Evolutionary conservation across 495 filamentous ascomycete species (phyloP).

Genomic region (Endocarpon pusillum): DNA sequence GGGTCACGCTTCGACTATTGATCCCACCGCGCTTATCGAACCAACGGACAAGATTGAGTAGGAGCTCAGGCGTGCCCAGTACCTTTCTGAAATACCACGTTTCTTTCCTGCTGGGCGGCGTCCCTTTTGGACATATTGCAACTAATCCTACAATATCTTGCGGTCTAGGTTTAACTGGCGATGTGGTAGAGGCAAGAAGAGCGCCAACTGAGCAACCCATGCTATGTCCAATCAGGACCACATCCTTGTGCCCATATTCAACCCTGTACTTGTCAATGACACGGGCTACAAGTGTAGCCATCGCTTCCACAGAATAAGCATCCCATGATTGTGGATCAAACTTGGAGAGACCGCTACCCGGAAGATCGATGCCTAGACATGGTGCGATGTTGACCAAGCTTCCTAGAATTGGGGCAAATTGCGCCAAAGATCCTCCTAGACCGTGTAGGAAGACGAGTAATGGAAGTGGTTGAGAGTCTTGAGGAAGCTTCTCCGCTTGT

Average conservation of each 20-base stretch:
- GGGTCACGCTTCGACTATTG: constrained; percentile 56
- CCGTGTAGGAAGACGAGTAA: constrained; percentile 84
- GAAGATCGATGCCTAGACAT: constrained; percentile 81
- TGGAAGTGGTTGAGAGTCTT: constrained; percentile 53
- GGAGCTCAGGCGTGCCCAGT: constrained; percentile 44
- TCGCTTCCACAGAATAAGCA: constrained; percentile 59
- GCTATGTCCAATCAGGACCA: constrained; percentile 75
- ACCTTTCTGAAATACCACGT: constrained; percentile 33
- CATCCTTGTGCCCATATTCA: constrained; percentile 44
- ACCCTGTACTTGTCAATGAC: constrained; percentile 58
- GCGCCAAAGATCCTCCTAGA: constrained; percentile 72
- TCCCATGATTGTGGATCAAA: constrained; percentile 56
- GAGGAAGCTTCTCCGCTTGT: constrained; percentile 60
- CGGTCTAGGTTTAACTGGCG: constrained; percentile 26
- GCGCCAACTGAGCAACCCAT: constrained; percentile 71
- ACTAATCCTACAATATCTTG: constrained; percentile 55
- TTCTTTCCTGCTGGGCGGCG: constrained; percentile 38
- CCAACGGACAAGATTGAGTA: constrained; percentile 63
- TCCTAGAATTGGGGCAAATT: constrained; percentile 68
- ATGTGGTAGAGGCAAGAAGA: constrained; percentile 48
- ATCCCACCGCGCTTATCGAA: constrained; percentile 70
- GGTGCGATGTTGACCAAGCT: constrained; percentile 71
- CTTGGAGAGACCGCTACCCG: constrained; percentile 67
- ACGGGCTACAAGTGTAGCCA: constrained; percentile 54
- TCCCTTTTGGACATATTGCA: constrained; percentile 60